Evolutionary conservation across 441 rosid genomes (phyloP).

Genomic region (Eutrema salsugineum): DNA sequence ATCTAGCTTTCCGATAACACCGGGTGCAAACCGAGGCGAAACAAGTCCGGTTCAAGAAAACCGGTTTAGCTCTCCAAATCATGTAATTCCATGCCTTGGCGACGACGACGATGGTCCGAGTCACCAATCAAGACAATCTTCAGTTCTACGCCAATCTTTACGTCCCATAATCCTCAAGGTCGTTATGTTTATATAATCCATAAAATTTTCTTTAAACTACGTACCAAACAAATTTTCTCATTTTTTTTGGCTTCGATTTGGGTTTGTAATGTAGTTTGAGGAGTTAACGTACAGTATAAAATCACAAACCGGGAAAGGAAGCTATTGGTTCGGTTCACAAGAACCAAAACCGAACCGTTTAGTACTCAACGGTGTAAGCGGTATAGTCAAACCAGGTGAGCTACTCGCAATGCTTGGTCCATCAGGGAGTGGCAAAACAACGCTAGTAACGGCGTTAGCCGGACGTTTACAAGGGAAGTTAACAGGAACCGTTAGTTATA

Average conservation of each 20-base stretch:
- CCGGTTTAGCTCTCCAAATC: slow-evolving; percentile 39
- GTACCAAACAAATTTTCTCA: background rate
- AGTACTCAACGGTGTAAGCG: slow-evolving; percentile 65
- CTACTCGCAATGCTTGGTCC: slow-evolving; percentile 92
- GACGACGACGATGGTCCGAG: slow-evolving; percentile 19
- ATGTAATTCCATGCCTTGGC: slow-evolving; percentile 35
- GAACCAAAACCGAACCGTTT: slow-evolving; percentile 51
- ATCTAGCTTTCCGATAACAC: slow-evolving; percentile 17
- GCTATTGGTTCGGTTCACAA: slow-evolving; percentile 31
- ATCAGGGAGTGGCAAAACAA: slow-evolving; percentile 93
- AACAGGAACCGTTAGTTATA: slow-evolving; percentile 64
- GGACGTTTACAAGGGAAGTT: slow-evolving; percentile 70
- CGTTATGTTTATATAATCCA: background rate
- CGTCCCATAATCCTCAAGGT: slow-evolving; percentile 74
- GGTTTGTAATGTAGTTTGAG: slow-evolving; percentile 52
- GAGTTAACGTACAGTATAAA: slow-evolving; percentile 55
- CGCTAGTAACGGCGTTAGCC: slow-evolving; percentile 76
- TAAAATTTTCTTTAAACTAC: background rate
- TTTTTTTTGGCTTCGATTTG: background rate
- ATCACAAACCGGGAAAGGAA: slow-evolving; percentile 30
- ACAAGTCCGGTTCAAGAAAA: slow-evolving; percentile 44
- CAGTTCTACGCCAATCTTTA: slow-evolving; percentile 48
- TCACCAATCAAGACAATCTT: slow-evolving; percentile 36
- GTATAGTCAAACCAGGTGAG: slow-evolving; percentile 73
- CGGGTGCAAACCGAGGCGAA: slow-evolving; percentile 33